Evolutionary conservation across 2,329 filamentous ascomycete species (phyloP), one percentile per base, ranked within the genome.

Genomic region (Chrysoporthe austroafricana): DNA sequence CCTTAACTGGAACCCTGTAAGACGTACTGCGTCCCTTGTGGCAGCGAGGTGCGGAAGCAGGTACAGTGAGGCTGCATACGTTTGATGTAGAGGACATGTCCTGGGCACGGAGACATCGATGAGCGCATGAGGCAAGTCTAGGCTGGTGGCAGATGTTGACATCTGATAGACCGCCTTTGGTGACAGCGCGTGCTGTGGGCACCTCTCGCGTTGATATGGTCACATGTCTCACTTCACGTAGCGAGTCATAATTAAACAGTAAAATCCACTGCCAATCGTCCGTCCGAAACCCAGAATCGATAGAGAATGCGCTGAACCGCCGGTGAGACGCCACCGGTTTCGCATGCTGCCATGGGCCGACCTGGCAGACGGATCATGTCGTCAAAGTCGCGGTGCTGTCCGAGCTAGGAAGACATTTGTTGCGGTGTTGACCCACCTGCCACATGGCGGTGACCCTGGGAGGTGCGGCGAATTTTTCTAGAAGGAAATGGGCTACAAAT

Each of bases 371-470:
- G 32, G 56, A 63, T 26, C n/a, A 67, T 42, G 50, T 63, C 63
- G 52, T 59, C 58, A 59, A 44, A 61, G 32, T 67, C 58, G 34
- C 62, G 58, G 65, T 69, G 62, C 52, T 61, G 62, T 57, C 68
- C 66, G 66, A 68, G 68, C 65, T 48, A 58, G 42, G 58, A 50
- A 39, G 18, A 43, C 4, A n/a, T 52, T 26, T 26, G 48, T 13
- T 52, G 48, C 50, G 26, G 26, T 6, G 8, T 14, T 34, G 65
- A 46, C 34, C 68, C 68, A 68, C 65, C 58, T 65, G 66, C 68
- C 68, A 68, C 68, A 69, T 69, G 68, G 65, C 67, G 34, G 62
- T 62, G 54, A 56, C 63, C 63, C 43, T 63, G 46, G 62, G 42
- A 48, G 62, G 43, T 62, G 50, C 52, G 43, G 50, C 50, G 50